These are phyloP conservation scores for Triticum urartu DNA, from an alignment of 176 grass and related monocot species.

Conservation along the genomic window DNA sequence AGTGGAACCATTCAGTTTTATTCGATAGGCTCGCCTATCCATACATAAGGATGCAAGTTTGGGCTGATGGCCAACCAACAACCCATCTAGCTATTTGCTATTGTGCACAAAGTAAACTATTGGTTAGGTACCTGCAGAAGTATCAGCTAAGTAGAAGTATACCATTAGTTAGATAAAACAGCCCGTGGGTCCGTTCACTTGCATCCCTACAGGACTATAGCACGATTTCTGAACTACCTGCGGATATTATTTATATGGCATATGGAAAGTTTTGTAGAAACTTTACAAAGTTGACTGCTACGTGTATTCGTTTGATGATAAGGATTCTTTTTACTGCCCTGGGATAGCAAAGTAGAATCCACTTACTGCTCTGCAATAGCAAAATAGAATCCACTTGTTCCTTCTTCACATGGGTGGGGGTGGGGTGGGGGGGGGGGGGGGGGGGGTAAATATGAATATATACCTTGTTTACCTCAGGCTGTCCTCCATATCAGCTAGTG, in stretches of 20 bases:
- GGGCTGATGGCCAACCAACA: slow-evolving; percentile 18
- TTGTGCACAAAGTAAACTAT: neutral
- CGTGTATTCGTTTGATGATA: neutral
- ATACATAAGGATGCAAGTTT: neutral
- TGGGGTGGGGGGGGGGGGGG: neutral
- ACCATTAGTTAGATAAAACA: neutral
- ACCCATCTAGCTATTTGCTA: neutral
- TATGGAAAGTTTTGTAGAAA: neutral
- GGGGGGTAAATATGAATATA: slow-evolving; percentile 17
- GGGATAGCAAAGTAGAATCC: slow-evolving; percentile 14
- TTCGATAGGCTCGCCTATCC: neutral
- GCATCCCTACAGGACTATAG: neutral
- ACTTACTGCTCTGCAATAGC: neutral
- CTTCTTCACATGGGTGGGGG: slow-evolving; percentile 12
- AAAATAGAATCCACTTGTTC: slow-evolving; percentile 12
- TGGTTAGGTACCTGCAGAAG: neutral
- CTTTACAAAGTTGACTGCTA: neutral
- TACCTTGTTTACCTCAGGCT: neutral
- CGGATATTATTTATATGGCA: neutral
- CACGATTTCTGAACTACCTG: neutral
- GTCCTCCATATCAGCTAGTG: neutral
- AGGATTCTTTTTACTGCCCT: slow-evolving; percentile 21
- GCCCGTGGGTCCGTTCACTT: neutral
- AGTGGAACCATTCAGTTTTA: neutral
- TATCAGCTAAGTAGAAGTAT: neutral